Evolutionary conservation across 192 early-diverging fungal species (phyloP).

Genomic region (Coemansia sp.): DNA sequence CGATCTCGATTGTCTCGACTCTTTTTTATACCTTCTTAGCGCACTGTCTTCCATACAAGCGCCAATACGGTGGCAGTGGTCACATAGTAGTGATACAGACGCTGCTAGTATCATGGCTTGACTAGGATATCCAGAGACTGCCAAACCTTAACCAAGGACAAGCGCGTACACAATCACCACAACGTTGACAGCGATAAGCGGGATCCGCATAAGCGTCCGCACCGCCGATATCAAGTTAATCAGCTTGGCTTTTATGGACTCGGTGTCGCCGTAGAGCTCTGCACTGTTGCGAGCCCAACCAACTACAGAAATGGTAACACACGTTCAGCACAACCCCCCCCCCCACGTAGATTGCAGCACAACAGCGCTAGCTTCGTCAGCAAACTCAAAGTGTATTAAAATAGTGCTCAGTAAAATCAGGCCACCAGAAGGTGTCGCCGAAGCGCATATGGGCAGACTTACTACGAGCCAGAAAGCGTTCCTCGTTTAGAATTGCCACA

Average conservation of each 20-base stretch:
- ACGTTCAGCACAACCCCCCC: neutral
- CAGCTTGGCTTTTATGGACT: slow-evolving; percentile 75
- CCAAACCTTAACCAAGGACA: slow-evolving; percentile 64
- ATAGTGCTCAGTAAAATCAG: neutral
- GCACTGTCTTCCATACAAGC: neutral
- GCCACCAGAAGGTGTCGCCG: neutral
- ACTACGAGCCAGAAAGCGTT: slow-evolving; percentile 90
- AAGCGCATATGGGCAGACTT: slow-evolving; percentile 23
- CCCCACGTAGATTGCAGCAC: neutral
- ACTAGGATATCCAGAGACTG: neutral
- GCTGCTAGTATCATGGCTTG: neutral
- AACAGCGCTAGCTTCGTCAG: neutral
- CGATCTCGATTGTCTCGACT: neutral
- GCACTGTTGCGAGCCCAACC: slow-evolving; percentile 63
- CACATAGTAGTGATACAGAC: neutral
- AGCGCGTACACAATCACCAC: slow-evolving; percentile 80
- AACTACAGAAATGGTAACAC: slow-evolving; percentile 51
- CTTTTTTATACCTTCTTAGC: neutral
- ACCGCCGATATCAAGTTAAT: slow-evolving; percentile 89
- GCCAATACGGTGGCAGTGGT: neutral
- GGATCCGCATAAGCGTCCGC: slow-evolving; percentile 85
- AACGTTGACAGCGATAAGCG: slow-evolving; percentile 77
- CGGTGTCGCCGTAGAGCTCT: slow-evolving; percentile 63
- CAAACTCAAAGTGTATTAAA: neutral
- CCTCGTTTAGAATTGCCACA: slow-evolving; percentile 87